Evolutionary conservation across 106 monocot species (phyloP), one percentile per base, ranked within the genome.

Genomic region (Platanthera guangdongensis): DNA sequence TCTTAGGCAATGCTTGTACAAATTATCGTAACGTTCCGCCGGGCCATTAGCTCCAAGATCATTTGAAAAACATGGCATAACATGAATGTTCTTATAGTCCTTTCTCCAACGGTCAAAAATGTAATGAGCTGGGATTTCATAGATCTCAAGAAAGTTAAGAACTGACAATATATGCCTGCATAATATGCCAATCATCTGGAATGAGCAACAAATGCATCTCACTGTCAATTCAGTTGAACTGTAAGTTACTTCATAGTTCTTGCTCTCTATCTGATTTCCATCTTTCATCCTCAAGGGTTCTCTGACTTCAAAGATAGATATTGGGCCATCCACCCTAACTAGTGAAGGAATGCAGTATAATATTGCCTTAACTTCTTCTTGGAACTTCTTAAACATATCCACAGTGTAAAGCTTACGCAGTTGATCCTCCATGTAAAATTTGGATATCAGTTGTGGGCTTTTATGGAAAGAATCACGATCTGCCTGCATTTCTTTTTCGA

Each of bases 341-440:
- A 81, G 68, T 53, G 81, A 59, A 48, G 83, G 81, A 22, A 76
- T 83, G 75, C 87, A 87, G 32, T 87, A 84, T 75, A 87, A 79
- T 72, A 87, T 87, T 53, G 87, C 87, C 76, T 87, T 83, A 2
- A 87, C 72, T 75, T 87, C 87, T 72, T 87, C 87, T 67, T 87
- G 87, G 50, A 87, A 87, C 50, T 81, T 87, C 73, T 87, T 87
- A 45, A 87, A 87, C 78, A 87, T 87, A 57, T 87, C 78, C 30
- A 87, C 83, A 8, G 83, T 87, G 79, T 87, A 87, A 73, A 81
- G 22, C 75, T 81, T 83, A 45, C 81, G 83, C 3, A 87, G 49
- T 81, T 87, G 87, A 39, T 87, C 87, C 63, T 87, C 87, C 87
- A 87, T 87, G 53, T 78, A 87, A 57, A 87, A 84, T 73, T 83